Base-by-base conservation (phyloP, 768 basidiomycete genomes). In the Auriscalpium orientale region DNA sequence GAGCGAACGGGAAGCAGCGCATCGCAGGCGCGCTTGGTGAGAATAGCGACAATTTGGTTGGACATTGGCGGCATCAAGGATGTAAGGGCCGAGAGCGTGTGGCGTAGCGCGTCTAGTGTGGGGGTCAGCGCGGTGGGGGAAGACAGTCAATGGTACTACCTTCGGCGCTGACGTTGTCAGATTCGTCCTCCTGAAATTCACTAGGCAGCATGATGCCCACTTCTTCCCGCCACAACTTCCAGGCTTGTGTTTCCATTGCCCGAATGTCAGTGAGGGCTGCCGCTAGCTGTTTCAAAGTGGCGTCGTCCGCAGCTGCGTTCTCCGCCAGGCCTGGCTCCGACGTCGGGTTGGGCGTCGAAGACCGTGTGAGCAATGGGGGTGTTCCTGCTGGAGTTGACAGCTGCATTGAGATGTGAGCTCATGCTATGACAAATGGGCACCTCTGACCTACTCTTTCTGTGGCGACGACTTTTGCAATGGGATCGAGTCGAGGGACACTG, bases 1-100 rank as follows among this genome's bases (percentile, higher is more conserved):
- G 89, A 87, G 49, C 90, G 81, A 56, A 98, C 89, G 13, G 88
- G 84, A 34, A 86, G 80, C 46, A 98, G 79, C 8, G 85, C 83
- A 60, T 97, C 95, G 58, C 84, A 87, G 61, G 89, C 92, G n/a
- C 91, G 83, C 57, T 81, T 80, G 16, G 82, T 82, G 28, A 98
- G 74, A 52, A 95, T 84, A 11, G 73, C 65, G 22, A 88, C 68
- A 54, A 95, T 80, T 53, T 89, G 85, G 28, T 67, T 74, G 6
- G 84, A 79, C 56, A 89, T 69, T 3, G 81, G 74, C 13, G 79
- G 74, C n/a, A 83, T 72, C n/a, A 85, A 66, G 3, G 75, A 67
- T 1, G 73, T 72, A 6, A 92, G 59, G 8, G 64, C 61, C 9
- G 76, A 66, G 5, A 94, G 69, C 0, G 81, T 73, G 28, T 79